Evolutionary conservation across 1,139 yeast genomes (phyloP).

Genomic region (Candida smagusa): DNA sequence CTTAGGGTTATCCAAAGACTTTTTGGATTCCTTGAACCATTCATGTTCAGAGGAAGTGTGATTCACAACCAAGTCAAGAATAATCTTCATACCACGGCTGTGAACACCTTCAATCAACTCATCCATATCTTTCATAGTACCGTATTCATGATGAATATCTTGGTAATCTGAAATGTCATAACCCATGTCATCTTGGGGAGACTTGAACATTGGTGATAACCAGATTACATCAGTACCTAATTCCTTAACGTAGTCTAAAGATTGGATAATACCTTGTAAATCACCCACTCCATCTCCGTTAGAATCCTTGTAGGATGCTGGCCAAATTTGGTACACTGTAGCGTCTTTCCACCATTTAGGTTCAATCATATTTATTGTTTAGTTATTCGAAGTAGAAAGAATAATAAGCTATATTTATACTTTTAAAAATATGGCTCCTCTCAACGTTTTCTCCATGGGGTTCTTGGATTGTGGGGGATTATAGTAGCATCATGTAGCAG

Average conservation of each 20-base stretch:
- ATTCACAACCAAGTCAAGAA: slow-evolving; percentile 56
- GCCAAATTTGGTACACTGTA: slow-evolving; percentile 55
- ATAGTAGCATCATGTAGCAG: too few species aligned
- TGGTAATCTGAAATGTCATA: slow-evolving; percentile 57
- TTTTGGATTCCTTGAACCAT: slow-evolving; percentile 56
- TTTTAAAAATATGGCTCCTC: too few species aligned
- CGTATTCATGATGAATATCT: slow-evolving; percentile 49
- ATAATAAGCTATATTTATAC: too few species aligned
- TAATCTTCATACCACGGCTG: slow-evolving; percentile 46
- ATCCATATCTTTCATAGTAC: slow-evolving; percentile 51
- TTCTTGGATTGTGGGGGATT: too few species aligned
- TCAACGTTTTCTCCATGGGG: too few species aligned
- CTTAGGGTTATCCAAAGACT: slow-evolving; percentile 51
- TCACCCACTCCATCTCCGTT: slow-evolving; percentile 60
- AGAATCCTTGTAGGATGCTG: slow-evolving; percentile 55
- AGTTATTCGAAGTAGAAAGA: too few species aligned
- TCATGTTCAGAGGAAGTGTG: slow-evolving; percentile 54
- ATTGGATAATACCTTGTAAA: slow-evolving; percentile 48
- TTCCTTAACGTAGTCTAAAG: slow-evolving; percentile 50
- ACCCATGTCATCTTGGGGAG: slow-evolving; percentile 64
- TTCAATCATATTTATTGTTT: slow-evolving; percentile 2
- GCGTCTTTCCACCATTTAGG: slow-evolving; percentile 57
- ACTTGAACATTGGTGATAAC: slow-evolving; percentile 56
- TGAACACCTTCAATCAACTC: slow-evolving; percentile 46
- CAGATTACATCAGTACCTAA: slow-evolving; percentile 54